Percentiles rank a stretch among this genome's conserved stretches.
These are phyloP conservation scores for Begonia masoniana DNA, from an alignment of 306 rosid genomes.

Conservation along the genomic window DNA sequence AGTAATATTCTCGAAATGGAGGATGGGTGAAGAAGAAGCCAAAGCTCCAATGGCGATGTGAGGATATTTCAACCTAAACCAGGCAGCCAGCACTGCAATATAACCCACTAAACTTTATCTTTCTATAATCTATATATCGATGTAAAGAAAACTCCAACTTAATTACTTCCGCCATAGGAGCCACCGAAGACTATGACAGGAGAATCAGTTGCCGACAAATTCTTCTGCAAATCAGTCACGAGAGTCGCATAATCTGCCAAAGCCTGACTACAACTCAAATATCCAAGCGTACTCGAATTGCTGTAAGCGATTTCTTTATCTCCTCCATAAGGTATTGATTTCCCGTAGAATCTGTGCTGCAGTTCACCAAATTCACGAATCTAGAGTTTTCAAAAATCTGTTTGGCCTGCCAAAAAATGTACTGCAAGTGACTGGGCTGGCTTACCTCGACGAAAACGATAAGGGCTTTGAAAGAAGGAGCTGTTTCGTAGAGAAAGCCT, in stretches of 20 bases:
- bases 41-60: conserved; percentile 73
- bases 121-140: too few relatives aligned
- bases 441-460: conserved; percentile 77
- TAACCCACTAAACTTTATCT: too few relatives aligned
- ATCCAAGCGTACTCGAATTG: conserved; percentile 54
- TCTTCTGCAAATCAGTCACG: conserved; percentile 50
- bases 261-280: conserved; percentile 62
- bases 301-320: conserved; percentile 20
- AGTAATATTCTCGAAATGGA: conserved; percentile 33
- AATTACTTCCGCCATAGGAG: too few relatives aligned
- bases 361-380: neutral
- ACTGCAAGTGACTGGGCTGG: too few relatives aligned
- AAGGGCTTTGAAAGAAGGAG: conserved; percentile 65
- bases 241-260: conserved; percentile 82
- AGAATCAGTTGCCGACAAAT: conserved; percentile 10
- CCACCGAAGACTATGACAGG: too few relatives aligned
- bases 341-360: conserved; percentile 89
- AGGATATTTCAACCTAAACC: conserved; percentile 82
- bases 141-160: too few relatives aligned
- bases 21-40: conserved; percentile 87
- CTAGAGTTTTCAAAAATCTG: neutral
- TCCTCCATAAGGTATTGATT: conserved; percentile 22
- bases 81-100: conserved; percentile 32
- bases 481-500: conserved; percentile 55
- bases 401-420: too few relatives aligned